Conservation (phyloP, 1,284 basidiomycete species). For the Leccinum solheimii region DNA sequence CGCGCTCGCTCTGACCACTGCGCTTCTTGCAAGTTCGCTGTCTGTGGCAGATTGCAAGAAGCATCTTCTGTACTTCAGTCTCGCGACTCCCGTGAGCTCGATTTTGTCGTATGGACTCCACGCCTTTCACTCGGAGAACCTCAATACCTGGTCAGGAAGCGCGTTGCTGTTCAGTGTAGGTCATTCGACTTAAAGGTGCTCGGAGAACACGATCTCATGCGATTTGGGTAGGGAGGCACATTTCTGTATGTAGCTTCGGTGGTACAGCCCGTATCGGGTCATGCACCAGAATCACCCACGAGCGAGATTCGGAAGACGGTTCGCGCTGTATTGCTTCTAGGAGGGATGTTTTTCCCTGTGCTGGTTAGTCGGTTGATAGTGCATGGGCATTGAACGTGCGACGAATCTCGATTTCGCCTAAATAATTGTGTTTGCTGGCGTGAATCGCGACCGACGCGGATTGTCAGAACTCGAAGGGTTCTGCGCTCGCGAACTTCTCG, state of each 20-base stretch:
- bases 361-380: conserved; percentile 49
- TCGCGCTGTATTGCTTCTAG: conserved; percentile 55
- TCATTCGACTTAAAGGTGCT: conserved; percentile 6
- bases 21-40: conserved; percentile 74
- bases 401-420: not conserved
- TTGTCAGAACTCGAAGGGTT: not conserved
- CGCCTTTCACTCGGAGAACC: conserved; percentile 49
- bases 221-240: conserved; percentile 72
- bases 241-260: conserved; percentile 95
- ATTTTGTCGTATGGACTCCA: conserved; percentile 69
- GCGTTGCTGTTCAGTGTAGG: conserved; percentile 80
- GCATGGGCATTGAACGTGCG: conserved; percentile 42
- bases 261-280: conserved; percentile 69
- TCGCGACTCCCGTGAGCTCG: conserved; percentile 78
- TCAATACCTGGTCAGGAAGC: conserved; percentile 65
- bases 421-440: not conserved
- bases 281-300: conserved; percentile 35
- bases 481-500: conserved; percentile 3
- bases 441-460: not conserved
- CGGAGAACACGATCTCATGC: conserved; percentile 9
- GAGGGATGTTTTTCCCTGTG: conserved; percentile 74
- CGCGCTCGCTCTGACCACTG: conserved; percentile 79
- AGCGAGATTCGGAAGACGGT: conserved; percentile 49
- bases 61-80: conserved; percentile 76
- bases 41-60: conserved; percentile 67